Conservation (phyloP, 2,329 filamentous ascomycete genomes). For the Paecilomyces dactylethromorphus region DNA sequence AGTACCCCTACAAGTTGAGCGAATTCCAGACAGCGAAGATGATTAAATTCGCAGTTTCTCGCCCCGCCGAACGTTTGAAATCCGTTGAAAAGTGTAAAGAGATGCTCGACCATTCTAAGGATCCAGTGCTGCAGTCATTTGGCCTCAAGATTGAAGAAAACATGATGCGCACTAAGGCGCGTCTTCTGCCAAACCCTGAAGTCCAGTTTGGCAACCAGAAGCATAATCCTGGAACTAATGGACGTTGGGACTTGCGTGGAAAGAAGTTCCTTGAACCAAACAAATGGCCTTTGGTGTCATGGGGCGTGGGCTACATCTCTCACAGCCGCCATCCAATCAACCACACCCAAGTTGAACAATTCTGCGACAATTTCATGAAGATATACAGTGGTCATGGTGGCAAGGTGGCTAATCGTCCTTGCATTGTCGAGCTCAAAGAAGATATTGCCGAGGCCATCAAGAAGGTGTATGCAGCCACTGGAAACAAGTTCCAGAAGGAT, state of each 20-base stretch:
- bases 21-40: conserved; percentile 67
- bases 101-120: conserved; percentile 60
- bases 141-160: conserved; percentile 61
- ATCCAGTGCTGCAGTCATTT: conserved; percentile 66
- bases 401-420: conserved; percentile 40
- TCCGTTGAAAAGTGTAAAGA: conserved; percentile 64
- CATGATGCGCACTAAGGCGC: conserved; percentile 63
- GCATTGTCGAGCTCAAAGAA: conserved; percentile 34
- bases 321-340: conserved; percentile 45
- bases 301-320: conserved; percentile 67
- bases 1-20: conserved; percentile 53
- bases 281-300: conserved; percentile 55
- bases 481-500: conserved; percentile 46
- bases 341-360: conserved; percentile 42
- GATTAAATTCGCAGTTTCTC: conserved; percentile 88
- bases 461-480: conserved; percentile 50
- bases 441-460: conserved; percentile 50
- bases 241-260: conserved; percentile 81
- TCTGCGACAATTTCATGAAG: conserved; percentile 55
- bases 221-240: conserved; percentile 57
- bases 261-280: conserved; percentile 71
- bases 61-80: conserved; percentile 59
- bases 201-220: conserved; percentile 58
- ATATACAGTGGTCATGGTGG: conserved; percentile 59
- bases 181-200: conserved; percentile 63